A percentile compares a stretch with the other conserved stretches of the same genome.
Evolutionary conservation across 1,139 yeast genomes (phyloP).

Genomic region (Hansenula sp.): DNA sequence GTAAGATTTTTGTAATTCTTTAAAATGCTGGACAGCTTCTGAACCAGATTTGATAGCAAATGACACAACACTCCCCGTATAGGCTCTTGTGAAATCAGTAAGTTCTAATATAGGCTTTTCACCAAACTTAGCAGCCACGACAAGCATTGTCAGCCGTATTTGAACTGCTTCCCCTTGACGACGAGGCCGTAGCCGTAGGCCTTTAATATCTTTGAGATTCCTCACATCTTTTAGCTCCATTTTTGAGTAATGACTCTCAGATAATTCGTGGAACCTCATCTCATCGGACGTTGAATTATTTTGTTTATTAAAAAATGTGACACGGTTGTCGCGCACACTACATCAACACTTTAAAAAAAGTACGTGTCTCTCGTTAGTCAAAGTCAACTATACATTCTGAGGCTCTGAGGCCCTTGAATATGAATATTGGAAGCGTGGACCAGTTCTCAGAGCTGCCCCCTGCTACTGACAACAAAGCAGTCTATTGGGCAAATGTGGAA

Average conservation of each 20-base stretch:
- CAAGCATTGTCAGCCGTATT: background rate
- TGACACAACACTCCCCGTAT: background rate
- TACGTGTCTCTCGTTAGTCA: too few species aligned
- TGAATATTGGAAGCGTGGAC: too few species aligned
- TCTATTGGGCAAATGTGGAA: background rate
- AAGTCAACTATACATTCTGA: too few species aligned
- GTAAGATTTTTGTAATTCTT: background rate
- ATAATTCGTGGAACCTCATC: too few species aligned
- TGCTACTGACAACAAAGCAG: background rate
- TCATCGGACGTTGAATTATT: too few species aligned
- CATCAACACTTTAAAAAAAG: background rate
- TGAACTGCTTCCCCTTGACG: background rate
- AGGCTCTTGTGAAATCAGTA: background rate
- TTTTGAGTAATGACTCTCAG: too few species aligned
- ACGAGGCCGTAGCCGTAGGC: background rate
- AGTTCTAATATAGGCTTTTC: background rate
- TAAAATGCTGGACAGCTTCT: background rate
- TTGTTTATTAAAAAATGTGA: too few species aligned
- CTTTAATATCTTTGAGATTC: background rate
- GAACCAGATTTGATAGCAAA: background rate
- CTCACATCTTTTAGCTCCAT: background rate
- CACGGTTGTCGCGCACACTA: slow-evolving; percentile 1
- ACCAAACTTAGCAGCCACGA: background rate
- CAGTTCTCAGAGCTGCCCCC: background rate
- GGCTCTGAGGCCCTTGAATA: too few species aligned